Base-by-base conservation (phyloP, 148 eudicot genomes). In the Amaranthus hypochondriacus region DNA sequence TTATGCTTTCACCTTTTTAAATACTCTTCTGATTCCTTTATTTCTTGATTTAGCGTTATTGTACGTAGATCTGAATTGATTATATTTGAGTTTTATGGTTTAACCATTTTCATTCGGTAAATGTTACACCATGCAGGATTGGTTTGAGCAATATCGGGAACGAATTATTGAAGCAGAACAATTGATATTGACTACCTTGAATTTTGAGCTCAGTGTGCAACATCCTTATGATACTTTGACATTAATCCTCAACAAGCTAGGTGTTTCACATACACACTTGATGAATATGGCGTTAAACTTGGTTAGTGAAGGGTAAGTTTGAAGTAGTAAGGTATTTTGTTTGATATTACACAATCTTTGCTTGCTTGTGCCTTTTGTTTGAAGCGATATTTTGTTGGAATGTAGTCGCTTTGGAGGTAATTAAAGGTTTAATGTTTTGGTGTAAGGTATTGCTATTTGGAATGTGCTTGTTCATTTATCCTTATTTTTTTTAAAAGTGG, bases 231-330 rank as follows among this genome's bases (percentile, higher is more conserved):
- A 81, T 77, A 84, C 96, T 73, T 85, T 96, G 69, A 86, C 93
- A 56, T 86, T 97, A 70, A 88, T 87, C 62, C 90, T 96, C 76
- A 80, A 88, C 74, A 96, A 96, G 68, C 75, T 96, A 73, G 99
- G 99, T 51, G 87, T 86, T 89, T 87, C 95, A 70, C 89, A 92
- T 73, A 81, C 92, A 48, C 80, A 83, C 46, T 74, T 96, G 89
- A 92, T 90, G 84, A 82, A 84, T 69, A 71, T 89, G 83, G 96
- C 99, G 44, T 76, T 90, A 82, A 86, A 77, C 78, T 89, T 92
- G 88, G 90, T 92, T 76, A 89, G 90, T 76, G 92, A 90, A 83
- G 94, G 97, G 99, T 96, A 86, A 90, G 96, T 83, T 85, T 65
- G 39, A 28, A 28, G 39, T 28, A 28, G 39, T 28, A 28, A 28